Base-by-base conservation (phyloP, 176 grass and related monocot genomes). In the Zizania latifolia region DNA sequence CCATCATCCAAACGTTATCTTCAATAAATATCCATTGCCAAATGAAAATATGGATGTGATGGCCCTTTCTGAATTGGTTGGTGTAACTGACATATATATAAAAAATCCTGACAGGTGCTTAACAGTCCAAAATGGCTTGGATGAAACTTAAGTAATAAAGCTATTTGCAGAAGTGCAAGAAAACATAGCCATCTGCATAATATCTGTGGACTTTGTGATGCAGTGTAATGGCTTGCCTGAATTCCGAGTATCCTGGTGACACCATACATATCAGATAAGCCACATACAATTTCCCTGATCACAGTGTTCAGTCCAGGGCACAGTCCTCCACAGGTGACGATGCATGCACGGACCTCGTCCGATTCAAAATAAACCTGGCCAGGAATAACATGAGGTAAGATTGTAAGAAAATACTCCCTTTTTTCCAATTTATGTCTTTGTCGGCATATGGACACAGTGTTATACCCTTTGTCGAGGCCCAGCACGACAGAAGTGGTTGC, bases 221-320 rank as follows among this genome's bases (percentile, higher is more conserved):
- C 11, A 22, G 72, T 45, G 6, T 76, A 71, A 61, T 39, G 24
- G 29, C 66, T 74, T 74, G 88, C 95, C 82, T 94, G 90, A 81
- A 99, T 99, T 44, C 95, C 95, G 55, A 94, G 78, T 62, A 99
- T 67, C 86, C 88, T 89, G 30, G 66, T 86, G 79, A 94, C 91
- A 82, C 86, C 89, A 88, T 99, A 99, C 95, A 99, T 99, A 66
- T 83, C 81, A 40, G 17, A 89, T 78, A 99, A 88, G 57, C 95
- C 95, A 2, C 95, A 99, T 45, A 94, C 91, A 60, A 99, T 92
- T 87, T 99, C 95, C 77, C 95, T 92, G 78, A 99, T 99, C 23
- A 99, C 95, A 12, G 95, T 99, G 41, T 99, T 99, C 68, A 99
- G 95, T 32, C 95, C 95, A 73, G 95, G 95, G 72, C 95, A 99